These are phyloP conservation scores for Kwoniella dendrophila DNA, from an alignment of 768 basidiomycete species.

Conservation along the genomic window DNA sequence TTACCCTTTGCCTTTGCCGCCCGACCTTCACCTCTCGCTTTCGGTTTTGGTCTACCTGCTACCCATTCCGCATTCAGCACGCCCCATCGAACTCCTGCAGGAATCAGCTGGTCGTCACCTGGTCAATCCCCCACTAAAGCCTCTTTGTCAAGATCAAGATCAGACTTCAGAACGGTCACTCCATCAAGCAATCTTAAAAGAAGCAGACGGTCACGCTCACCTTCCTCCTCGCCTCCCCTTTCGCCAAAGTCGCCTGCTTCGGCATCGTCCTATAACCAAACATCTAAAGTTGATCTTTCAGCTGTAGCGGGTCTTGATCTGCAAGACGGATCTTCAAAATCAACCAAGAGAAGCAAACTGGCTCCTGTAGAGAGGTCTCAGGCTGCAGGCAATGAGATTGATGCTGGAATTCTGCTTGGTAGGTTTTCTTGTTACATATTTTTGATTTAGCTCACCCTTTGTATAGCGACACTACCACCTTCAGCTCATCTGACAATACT, in stretches of 20 bases:
- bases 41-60: conserved; percentile 40
- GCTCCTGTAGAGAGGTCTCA: background rate
- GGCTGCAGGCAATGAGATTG: conserved; percentile 21
- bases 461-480: conserved; percentile 40
- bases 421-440: conserved; percentile 3
- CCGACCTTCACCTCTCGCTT: conserved; percentile 41
- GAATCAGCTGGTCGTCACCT: conserved; percentile 9
- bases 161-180: background rate
- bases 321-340: conserved; percentile 17
- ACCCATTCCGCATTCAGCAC: conserved; percentile 10
- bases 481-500: conserved; percentile 44
- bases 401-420: conserved; percentile 48
- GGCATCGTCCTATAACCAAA: conserved; percentile 10
- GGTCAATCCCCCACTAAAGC: conserved; percentile 11
- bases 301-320: conserved; percentile 32
- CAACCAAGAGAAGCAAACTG: conserved; percentile 14
- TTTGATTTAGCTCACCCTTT: background rate
- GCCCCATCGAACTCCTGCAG: background rate
- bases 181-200: conserved; percentile 28
- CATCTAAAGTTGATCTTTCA: conserved; percentile 27
- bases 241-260: conserved; percentile 16
- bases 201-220: conserved; percentile 28
- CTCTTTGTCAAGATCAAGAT: conserved; percentile 11
- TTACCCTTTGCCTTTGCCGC: conserved; percentile 40
- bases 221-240: conserved; percentile 37